Base-by-base conservation (phyloP, 176 grass and related monocot genomes). In the Avena insularis region DNA sequence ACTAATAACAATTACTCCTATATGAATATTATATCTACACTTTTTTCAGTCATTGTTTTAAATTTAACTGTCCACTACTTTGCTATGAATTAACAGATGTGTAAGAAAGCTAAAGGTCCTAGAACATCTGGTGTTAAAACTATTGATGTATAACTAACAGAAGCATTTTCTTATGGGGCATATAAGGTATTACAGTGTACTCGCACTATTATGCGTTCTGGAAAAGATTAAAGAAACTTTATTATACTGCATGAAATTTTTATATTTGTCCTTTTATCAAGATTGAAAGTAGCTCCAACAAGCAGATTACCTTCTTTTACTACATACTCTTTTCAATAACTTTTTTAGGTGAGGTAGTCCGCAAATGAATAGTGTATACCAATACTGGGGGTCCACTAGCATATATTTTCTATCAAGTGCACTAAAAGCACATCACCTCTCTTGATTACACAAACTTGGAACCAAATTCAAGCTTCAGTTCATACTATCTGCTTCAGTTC, bases 401-500 rank as follows among this genome's bases (percentile, higher is more conserved):
- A 74, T 74, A 25, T 50, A 13, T 27, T 23, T 75, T 50, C 14
- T 75, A 75, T 51, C 71, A 75, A 47, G 71, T 75, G 46, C 21
- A 75, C 71, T 29, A 75, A 51, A 15, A 75, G 71, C 69, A 83
- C 53, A 59, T 74, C 21, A 61, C 54, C 54, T 74, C 1, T 74
- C 15, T 61, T 62, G 54, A 20, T 75, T 50, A 84, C 5, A 75
- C 56, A 84, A 84, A 84, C 25, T 75, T 31, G 49, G 33, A 71
- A 57, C 79, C 61, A 51, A 67, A 45, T 81, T 81, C 25, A 82
- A 53, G 29, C 46, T 51, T 70, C 53, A 45, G 35, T 83, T 59
- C 36, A 57, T 73, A 71, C 48, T 53, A 76, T 75, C 47, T 57
- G 68, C 66, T 71, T 74, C 71, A 51, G 45, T 85, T 65, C 71